Evolutionary conservation across 495 filamentous ascomycete species (phyloP), one percentile per base, ranked within the genome.

Genomic region (Podospora pseudopauciseta): DNA sequence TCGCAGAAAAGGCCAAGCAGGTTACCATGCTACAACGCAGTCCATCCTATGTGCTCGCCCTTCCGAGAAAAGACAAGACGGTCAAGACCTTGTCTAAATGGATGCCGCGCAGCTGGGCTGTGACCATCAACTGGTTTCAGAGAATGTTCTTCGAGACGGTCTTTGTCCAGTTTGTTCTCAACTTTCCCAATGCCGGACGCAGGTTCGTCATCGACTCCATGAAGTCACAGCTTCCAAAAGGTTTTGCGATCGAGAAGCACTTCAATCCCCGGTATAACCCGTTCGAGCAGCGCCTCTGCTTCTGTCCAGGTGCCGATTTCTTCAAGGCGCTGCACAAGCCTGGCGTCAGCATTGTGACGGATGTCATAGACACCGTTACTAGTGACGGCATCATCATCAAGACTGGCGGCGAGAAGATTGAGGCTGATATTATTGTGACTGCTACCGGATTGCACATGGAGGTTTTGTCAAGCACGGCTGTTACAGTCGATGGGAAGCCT

Each of bases 201-300:
- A 79, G 74, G 64, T 30, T 87, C n/a, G 64, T 93, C 5, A 74
- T 73, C 16, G 65, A 71, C 6, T 70, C 66, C 26, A 81, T 84
- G 16, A 73, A 77, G 34, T 64, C 72, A 19, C 80, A 86, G 44
- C 83, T 94, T 2, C 89, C 89, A 4, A 65, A 72, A 3, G 79
- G 79, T 57, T 79, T 90, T 55, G 80, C 85, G 15, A 68, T 83
- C 49, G 86, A 90, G 53, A 87, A 87, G 2, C 87, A 93, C 73
- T 95, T 94, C 81, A 84, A 84, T 28, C 92, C 92, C 0, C 69
- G 71, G 16, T 95, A 95, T 72, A 83, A 85, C 60, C 89, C 89
- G 5, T 93, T 89, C 83, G 84, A 92, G 26, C 91, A 95, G 74
- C 86, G 92, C 0, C 76, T 94, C 0, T 92, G 91, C 70, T 76